Evolutionary conservation across 2,329 filamentous ascomycete genomes (phyloP), one percentile per base, ranked within the genome.

Genomic region (Triangularia verruculosa): DNA sequence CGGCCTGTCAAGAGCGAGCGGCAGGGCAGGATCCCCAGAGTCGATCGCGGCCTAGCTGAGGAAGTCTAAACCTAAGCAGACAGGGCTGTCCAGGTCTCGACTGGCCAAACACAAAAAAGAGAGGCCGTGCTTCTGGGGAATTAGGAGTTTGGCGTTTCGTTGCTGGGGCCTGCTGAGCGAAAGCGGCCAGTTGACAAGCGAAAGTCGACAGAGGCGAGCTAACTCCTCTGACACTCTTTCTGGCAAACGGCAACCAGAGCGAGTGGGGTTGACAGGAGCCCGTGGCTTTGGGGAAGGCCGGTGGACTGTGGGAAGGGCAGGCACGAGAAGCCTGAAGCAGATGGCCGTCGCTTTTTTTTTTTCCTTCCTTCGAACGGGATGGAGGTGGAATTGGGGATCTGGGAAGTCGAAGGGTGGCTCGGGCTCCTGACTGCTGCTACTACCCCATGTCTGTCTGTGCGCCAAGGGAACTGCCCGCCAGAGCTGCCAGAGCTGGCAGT

Each of bases 361-460:
- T 34, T 20, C 52, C 28, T 57, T 61, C 30, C 39, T 66, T 59
- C 55, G 59, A 56, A 47, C 59, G 59, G 61, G 57, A 60, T 66
- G 61, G 64, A 58, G 24, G 13, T 64, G 64, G 62, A 65, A 66
- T 66, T 68, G 64, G 61, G 62, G 59, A 59, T 30, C 27, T 61
- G 61, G 66, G 53, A 58, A 60, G 51, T 11, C 47, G 28, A 32
- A 25, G 57, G 34, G 51, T 59, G 63, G 65, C 53, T 61, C 43
- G 54, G 63, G 57, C 66, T 65, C 57, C 57, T 47, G 39, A 13
- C 27, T 27, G 54, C 54, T 57, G 54, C 51, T 53, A 28, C 25
- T 32, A 34, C 34, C 57, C 56, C 22, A 32, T 58, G 56, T 43
- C 56, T 27, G 34, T 47, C 56, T 25, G 56, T 58, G 34, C 32